Conservation (phyloP, 2,329 filamentous ascomycete species). For the Geosmithia putterillii region DNA sequence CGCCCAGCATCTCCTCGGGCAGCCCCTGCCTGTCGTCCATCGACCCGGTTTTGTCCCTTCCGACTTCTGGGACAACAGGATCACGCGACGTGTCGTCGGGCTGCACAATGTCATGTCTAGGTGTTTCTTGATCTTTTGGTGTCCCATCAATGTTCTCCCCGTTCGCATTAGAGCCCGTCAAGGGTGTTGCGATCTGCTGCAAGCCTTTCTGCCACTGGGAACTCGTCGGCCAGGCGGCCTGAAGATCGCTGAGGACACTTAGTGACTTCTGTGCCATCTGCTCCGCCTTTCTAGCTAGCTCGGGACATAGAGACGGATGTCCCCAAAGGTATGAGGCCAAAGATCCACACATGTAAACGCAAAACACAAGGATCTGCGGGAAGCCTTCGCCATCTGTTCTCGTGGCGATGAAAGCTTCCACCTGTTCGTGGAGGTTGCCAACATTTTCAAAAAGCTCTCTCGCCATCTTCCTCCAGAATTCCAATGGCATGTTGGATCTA, state of each 20-base stretch:
- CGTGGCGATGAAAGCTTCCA: slow-evolving; percentile 17
- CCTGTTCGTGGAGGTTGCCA: slow-evolving; percentile 19
- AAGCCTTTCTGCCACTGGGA: slow-evolving; percentile 9
- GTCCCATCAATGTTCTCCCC: not conserved
- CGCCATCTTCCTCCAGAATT: slow-evolving; percentile 15
- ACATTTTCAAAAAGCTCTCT: slow-evolving; percentile 21
- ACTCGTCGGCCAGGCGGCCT: slow-evolving; percentile 13
- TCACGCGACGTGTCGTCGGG: not conserved
- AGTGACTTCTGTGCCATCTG: slow-evolving; percentile 11
- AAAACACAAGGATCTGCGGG: slow-evolving; percentile 24
- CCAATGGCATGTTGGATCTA: no score
- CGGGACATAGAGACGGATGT: slow-evolving; percentile 14
- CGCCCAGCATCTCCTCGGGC: slow-evolving; percentile 5
- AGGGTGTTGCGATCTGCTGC: slow-evolving; percentile 8
- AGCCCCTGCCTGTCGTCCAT: slow-evolving; percentile 1
- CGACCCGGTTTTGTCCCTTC: not conserved
- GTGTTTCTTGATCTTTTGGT: not conserved
- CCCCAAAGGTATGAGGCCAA: slow-evolving; percentile 18
- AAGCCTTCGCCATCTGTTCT: slow-evolving; percentile 15
- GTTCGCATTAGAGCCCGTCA: slow-evolving; percentile 3
- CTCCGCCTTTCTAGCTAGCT: slow-evolving; percentile 10
- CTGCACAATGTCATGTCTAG: not conserved
- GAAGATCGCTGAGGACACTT: slow-evolving; percentile 10
- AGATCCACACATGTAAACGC: slow-evolving; percentile 25
- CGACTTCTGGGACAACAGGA: not conserved